Percentiles rank a stretch among this genome's conserved stretches.
phyloP scores from a whole-genome alignment of 805 yeast species.

The Saccharomycodes ludwigii region DNA sequence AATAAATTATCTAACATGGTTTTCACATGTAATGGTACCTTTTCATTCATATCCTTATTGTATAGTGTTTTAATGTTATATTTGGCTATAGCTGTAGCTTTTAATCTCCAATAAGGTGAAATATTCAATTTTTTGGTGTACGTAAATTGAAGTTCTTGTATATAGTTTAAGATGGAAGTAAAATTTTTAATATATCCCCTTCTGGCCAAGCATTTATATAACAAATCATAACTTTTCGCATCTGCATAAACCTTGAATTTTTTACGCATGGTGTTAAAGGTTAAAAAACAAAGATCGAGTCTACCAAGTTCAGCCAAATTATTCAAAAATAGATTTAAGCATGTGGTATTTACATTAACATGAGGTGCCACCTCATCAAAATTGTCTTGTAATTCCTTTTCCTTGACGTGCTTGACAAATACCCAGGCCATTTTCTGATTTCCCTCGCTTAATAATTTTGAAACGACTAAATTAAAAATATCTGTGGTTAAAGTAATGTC shows the following conservation, averaged over 20 bases:
- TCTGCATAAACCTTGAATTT: slow-evolving; percentile 21
- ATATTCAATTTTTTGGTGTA: too few relatives aligned
- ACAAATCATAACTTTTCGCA: slow-evolving; percentile 20
- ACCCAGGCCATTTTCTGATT: slow-evolving; percentile 22
- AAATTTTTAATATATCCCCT: slow-evolving; percentile 23
- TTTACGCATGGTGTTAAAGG: slow-evolving; percentile 21
- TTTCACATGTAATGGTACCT: too few relatives aligned
- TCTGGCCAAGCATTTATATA: slow-evolving; percentile 24
- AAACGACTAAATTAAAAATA: slow-evolving; percentile 17
- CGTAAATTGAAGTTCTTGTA: slow-evolving; percentile 16
- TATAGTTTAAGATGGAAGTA: slow-evolving; percentile 13
- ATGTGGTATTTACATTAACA: slow-evolving; percentile 8
- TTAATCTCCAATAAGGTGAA: slow-evolving; percentile 20
- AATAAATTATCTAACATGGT: too few relatives aligned
- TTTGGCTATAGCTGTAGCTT: too few relatives aligned
- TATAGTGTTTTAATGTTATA: too few relatives aligned
- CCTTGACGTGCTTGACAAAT: slow-evolving; percentile 14
- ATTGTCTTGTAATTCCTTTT: too few relatives aligned
- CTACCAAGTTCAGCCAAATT: slow-evolving; percentile 22
- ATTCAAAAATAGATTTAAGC: slow-evolving; percentile 22
- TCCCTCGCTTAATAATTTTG: slow-evolving; percentile 16
- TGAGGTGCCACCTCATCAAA: slow-evolving; percentile 6
- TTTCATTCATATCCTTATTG: too few relatives aligned
- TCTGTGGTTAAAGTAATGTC: slow-evolving; percentile 17
- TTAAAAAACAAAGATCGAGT: slow-evolving; percentile 24